phyloP scores from a whole-genome alignment of 352 stramenopile species.

The Phytophthora multivora region DNA sequence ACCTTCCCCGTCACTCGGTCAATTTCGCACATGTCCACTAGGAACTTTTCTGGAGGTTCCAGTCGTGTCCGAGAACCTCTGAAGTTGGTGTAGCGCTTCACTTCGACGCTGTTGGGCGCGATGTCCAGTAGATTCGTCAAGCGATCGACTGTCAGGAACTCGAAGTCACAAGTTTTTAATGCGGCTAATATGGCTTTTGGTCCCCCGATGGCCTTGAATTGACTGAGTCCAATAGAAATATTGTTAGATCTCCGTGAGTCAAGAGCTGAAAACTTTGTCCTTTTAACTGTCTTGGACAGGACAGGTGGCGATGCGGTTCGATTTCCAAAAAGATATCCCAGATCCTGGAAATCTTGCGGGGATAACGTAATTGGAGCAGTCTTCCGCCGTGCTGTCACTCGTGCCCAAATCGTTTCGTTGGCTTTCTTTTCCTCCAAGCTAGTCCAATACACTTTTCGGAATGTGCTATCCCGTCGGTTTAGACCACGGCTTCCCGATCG shows the following conservation, averaged over 20 bases:
- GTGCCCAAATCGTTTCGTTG: constrained; percentile 75
- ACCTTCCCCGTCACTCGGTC: constrained; percentile 77
- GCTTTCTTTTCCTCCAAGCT: constrained; percentile 63
- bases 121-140: constrained; percentile 73
- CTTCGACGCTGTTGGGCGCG: constrained; percentile 60
- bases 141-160: constrained; percentile 63
- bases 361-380: constrained; percentile 77
- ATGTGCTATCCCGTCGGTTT: constrained; percentile 48
- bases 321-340: constrained; percentile 63
- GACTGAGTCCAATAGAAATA: constrained; percentile 79
- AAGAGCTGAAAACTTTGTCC: constrained; percentile 57
- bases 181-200: constrained; percentile 51
- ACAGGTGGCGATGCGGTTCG: constrained; percentile 8
- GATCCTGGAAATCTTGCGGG: constrained; percentile 66
- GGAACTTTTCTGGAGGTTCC: constrained; percentile 64
- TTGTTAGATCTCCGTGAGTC: constrained; percentile 83
- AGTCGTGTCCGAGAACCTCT: constrained; percentile 50
- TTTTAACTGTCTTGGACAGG: constrained; percentile 29
- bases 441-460: constrained; percentile 86
- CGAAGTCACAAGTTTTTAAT: constrained; percentile 57
- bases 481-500: constrained; percentile 16
- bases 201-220: constrained; percentile 69
- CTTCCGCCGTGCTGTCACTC: constrained; percentile 62
- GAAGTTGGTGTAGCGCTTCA: constrained; percentile 79
- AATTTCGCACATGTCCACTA: constrained; percentile 78